phyloP scores from a whole-genome alignment of 2,329 filamentous ascomycete species.

The Pseudogymnoascus sp. region DNA sequence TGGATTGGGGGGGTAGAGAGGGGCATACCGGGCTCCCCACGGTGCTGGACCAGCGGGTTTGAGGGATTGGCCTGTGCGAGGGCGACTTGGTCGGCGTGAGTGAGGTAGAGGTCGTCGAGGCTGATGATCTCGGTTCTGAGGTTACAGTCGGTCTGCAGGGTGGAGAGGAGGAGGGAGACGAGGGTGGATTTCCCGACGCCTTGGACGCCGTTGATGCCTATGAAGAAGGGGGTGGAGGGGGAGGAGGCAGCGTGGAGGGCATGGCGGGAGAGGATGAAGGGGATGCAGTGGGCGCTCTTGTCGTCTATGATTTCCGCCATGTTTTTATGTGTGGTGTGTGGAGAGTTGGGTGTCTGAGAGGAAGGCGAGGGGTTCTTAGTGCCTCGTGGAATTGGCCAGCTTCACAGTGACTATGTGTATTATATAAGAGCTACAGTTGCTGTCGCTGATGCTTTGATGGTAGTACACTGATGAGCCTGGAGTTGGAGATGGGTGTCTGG shows the following conservation, averaged over 20 bases:
- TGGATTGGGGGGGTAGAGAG: background rate
- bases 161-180: slow-evolving; percentile 54
- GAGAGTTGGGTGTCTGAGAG: background rate
- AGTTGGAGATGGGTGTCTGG: too few relatives aligned
- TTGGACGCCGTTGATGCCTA: slow-evolving; percentile 86
- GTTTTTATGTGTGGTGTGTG: background rate
- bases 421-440: background rate
- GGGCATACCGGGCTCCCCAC: slow-evolving; percentile 50
- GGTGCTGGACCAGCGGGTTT: slow-evolving; percentile 56
- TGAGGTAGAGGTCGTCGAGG: slow-evolving; percentile 64
- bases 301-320: slow-evolving; percentile 59
- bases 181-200: slow-evolving; percentile 89
- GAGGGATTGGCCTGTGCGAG: slow-evolving; percentile 44
- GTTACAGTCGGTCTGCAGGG: slow-evolving; percentile 42
- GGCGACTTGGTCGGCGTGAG: slow-evolving; percentile 45
- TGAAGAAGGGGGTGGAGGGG: slow-evolving; percentile 57
- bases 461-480: background rate
- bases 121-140: slow-evolving; percentile 51
- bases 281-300: slow-evolving; percentile 68
- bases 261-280: slow-evolving; percentile 62
- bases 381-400: background rate
- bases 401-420: background rate
- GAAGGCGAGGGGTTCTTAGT: background rate
- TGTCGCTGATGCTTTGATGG: background rate
- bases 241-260: slow-evolving; percentile 36